These are phyloP conservation scores for Excoecaria cochinchinensis DNA, from an alignment of 345 rosid genomes.

Conservation along the genomic window DNA sequence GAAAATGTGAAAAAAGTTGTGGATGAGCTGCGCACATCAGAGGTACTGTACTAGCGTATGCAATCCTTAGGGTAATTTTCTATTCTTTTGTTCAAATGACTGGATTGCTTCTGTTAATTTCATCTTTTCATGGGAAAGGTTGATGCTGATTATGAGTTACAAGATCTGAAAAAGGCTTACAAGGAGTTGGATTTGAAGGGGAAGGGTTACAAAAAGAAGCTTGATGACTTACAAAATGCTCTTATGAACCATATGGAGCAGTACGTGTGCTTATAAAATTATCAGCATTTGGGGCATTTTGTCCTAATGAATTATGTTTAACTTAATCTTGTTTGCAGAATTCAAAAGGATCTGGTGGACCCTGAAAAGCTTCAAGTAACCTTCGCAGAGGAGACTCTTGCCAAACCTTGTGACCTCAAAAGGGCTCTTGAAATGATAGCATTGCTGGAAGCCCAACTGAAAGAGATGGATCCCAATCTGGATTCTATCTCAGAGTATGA, in stretches of 20 bases:
- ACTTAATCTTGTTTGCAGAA: conserved; percentile 48
- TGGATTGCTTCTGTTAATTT: background rate
- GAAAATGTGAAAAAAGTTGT: conserved; percentile 70
- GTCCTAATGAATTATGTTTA: conserved; percentile 22
- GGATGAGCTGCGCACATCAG: conserved; percentile 79
- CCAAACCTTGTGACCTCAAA: conserved; percentile 59
- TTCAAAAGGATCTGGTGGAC: conserved; percentile 86
- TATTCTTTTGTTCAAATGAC: background rate
- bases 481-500: conserved; percentile 92
- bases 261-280: conserved; percentile 46
- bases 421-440: conserved; percentile 76
- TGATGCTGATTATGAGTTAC: conserved; percentile 71
- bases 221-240: conserved; percentile 70
- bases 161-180: conserved; percentile 71
- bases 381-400: conserved; percentile 52
- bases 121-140: conserved; percentile 49
- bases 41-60: conserved; percentile 48
- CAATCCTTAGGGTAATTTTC: background rate
- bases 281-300: background rate
- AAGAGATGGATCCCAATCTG: conserved; percentile 94
- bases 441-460: conserved; percentile 80
- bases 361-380: conserved; percentile 86
- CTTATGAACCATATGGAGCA: conserved; percentile 77
- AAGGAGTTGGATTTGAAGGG: conserved; percentile 80
- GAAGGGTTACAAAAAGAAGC: conserved; percentile 74